Conservation (phyloP, 768 basidiomycete genomes). For the Phanerochaete sordida region DNA sequence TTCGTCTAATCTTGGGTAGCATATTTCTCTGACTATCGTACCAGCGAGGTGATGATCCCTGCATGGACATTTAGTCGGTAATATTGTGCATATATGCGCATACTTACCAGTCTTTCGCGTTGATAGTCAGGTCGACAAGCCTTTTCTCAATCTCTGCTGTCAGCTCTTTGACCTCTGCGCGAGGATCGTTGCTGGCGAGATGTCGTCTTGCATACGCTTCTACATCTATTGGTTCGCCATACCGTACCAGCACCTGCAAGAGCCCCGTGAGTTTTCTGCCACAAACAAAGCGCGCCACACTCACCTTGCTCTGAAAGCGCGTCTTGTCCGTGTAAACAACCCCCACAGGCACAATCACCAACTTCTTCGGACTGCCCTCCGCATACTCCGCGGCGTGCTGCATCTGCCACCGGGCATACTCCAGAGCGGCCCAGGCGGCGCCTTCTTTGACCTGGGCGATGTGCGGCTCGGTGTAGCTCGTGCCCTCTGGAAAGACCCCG, state of each 20-base stretch:
- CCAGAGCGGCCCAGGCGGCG: constrained; percentile 89
- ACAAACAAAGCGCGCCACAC: constrained; percentile 20
- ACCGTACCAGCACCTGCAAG: constrained; percentile 54
- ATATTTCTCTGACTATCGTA: constrained; percentile 83
- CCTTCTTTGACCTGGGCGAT: constrained; percentile 93
- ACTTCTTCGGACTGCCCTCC: constrained; percentile 29
- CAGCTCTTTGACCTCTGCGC: constrained; percentile 78
- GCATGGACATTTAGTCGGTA: neutral
- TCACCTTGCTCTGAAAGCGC: constrained; percentile 85
- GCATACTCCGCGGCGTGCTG: constrained; percentile 41
- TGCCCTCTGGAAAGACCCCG: constrained; percentile 92
- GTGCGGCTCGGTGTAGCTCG: constrained; percentile 87
- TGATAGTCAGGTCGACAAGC: constrained; percentile 75
- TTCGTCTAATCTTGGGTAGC: constrained; percentile 71
- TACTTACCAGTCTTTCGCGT: constrained; percentile 87
- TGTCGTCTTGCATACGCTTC: constrained; percentile 73
- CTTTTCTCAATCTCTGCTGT: constrained; percentile 70
- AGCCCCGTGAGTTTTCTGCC: neutral
- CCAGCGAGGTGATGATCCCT: constrained; percentile 89
- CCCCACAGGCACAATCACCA: constrained; percentile 70
- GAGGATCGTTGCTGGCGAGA: constrained; percentile 54
- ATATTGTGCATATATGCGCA: neutral
- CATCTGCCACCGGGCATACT: constrained; percentile 79
- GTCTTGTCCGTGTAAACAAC: constrained; percentile 95
- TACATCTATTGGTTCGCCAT: constrained; percentile 71